Base-by-base conservation (phyloP, 2,329 filamentous ascomycete genomes). In the Tolypocladium tundrense region DNA sequence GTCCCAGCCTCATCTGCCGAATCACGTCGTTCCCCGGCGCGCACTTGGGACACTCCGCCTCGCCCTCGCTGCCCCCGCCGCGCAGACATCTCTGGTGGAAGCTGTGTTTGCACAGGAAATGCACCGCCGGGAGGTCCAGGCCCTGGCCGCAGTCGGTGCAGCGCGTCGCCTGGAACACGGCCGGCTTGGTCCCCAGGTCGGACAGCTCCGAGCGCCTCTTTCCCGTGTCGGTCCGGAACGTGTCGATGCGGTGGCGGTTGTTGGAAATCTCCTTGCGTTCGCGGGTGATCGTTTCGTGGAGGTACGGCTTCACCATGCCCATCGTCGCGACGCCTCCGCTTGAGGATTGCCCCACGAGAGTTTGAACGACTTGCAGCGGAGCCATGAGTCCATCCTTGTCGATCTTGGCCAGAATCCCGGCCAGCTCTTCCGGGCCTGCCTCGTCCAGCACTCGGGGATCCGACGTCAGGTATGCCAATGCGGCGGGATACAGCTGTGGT, bases 81-180 rank as follows among this genome's bases (percentile, higher is more conserved):
- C 79, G 75, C 68, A 99, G 76, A 72, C 93, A 99, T 52, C 90
- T 82, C 74, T 96, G 90, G 70, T 99, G 94, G 78, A 97, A 99
- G 60, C 88, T 92, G 71, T 99, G 94, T 71, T 96, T 96, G 77
- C 94, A 99, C 62, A 99, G 74, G 71, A 99, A 99, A 70, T 99
- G 94, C 53, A 99, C 92, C 0, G 87, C 90, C 0, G 94, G 94
- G 14, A 97, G 78, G 63, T 97, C 92, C 21, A 97, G 79, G 33
- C 84, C 80, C 42, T 85, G 82, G 19, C 85, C 85, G 70, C 94
- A 99, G 55, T 88, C 86, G 35, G 88, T 87, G 70, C 94, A 99
- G 55, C 94, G 84, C 40, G 91, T 92, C 0, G 91, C 87, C 70
- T 95, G 90, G 78, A 99, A 97, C 1, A 95, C 88, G 24, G 87